Evolutionary conservation across 2,329 filamentous ascomycete species (phyloP).

Genomic region (Pseudogymnoascus sp.): DNA sequence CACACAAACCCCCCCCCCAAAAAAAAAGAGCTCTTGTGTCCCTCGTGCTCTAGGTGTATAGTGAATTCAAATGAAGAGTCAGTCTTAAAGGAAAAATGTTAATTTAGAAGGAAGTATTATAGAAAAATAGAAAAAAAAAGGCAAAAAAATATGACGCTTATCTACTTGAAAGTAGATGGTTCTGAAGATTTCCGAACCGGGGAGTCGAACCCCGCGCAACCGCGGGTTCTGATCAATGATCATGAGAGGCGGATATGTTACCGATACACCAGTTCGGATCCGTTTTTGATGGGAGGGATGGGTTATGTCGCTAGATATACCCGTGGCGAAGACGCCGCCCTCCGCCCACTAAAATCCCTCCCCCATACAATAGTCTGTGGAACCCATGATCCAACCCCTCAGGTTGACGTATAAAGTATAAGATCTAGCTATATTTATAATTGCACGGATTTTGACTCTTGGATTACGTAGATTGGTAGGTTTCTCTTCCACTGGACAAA

Average conservation of each 20-base stretch:
- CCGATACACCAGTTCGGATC: constrained; percentile 9
- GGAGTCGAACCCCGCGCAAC: constrained; percentile 10
- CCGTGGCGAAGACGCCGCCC: too few species aligned
- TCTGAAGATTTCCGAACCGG: constrained; percentile 10
- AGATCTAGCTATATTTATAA: background rate
- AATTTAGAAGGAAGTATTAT: background rate
- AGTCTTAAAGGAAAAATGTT: background rate
- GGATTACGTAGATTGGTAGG: background rate
- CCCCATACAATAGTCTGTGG: too few species aligned
- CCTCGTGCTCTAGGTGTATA: background rate
- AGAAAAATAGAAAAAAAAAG: background rate
- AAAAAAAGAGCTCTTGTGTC: background rate
- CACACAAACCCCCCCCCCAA: background rate
- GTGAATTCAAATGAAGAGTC: too few species aligned
- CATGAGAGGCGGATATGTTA: constrained; percentile 9
- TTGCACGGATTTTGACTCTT: background rate
- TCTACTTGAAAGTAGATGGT: constrained; percentile 3
- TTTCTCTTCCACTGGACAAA: background rate
- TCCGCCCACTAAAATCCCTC: too few species aligned
- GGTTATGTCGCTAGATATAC: background rate
- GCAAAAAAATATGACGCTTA: constrained; percentile 3
- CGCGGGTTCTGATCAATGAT: constrained; percentile 9
- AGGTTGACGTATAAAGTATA: background rate
- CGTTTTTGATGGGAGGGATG: background rate
- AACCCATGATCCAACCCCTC: background rate